phyloP scores from a whole-genome alignment of 176 grass and related monocot genomes.

The Elymus sibiricus region DNA sequence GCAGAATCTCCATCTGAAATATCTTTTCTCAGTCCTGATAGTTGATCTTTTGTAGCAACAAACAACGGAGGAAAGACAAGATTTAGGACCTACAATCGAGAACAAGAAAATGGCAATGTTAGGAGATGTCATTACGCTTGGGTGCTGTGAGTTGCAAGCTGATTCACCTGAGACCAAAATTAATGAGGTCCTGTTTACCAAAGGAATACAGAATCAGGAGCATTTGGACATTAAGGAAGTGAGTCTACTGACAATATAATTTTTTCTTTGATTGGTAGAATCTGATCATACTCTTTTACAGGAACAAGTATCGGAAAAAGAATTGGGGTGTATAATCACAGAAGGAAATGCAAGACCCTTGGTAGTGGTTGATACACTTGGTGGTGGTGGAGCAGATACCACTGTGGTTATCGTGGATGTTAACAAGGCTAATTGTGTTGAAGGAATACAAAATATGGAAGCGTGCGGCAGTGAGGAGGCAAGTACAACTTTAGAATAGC shows the following conservation, averaged over 20 bases:
- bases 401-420: background rate
- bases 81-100: slow-evolving; percentile 23
- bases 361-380: slow-evolving; percentile 10
- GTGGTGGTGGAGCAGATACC: background rate
- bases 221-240: slow-evolving; percentile 28
- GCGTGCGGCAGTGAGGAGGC: slow-evolving; percentile 3
- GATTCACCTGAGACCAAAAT: background rate
- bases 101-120: background rate
- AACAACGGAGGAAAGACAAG: slow-evolving; percentile 23
- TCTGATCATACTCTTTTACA: slow-evolving; percentile 24
- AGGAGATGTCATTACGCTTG: background rate
- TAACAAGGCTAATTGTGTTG: slow-evolving; percentile 1
- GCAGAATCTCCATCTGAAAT: slow-evolving; percentile 30
- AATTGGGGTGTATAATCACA: background rate
- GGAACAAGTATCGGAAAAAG: slow-evolving; percentile 19
- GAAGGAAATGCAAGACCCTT: slow-evolving; percentile 22
- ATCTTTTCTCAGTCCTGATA: slow-evolving; percentile 13
- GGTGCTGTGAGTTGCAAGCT: background rate
- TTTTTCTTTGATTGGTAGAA: slow-evolving; percentile 20
- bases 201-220: slow-evolving; percentile 14
- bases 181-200: slow-evolving; percentile 26
- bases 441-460: slow-evolving; percentile 13
- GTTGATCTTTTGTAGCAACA: slow-evolving; percentile 33
- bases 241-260: slow-evolving; percentile 20
- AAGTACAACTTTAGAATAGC: slow-evolving; percentile 19